Percentiles rank a stretch among this genome's conserved stretches.
These are phyloP conservation scores for Cryptomeria japonica DNA, from an alignment of 75 land plant species.

Conservation along the genomic window DNA sequence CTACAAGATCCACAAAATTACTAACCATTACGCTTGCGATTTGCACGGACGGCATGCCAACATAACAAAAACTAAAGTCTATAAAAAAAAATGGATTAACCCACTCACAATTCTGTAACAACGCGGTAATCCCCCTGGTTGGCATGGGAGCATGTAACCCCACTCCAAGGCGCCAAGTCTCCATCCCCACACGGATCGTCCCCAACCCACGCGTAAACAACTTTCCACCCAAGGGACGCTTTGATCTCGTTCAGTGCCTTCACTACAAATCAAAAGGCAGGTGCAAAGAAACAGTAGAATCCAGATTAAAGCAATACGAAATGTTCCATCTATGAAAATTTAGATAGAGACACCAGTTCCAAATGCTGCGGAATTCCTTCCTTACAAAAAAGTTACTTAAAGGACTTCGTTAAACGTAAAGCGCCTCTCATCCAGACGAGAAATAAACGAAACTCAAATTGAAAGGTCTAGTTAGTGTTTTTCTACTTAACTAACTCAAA, in stretches of 20 bases:
- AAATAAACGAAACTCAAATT: neutral
- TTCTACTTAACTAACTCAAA: neutral
- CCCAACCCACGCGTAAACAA: conserved; percentile 87
- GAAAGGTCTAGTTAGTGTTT: neutral
- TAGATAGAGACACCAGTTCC: neutral
- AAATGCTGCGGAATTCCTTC: neutral
- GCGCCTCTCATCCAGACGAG: neutral
- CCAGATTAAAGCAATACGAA: neutral
- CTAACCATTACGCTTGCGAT: neutral
- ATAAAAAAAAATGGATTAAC: neutral
- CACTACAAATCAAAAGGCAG: conserved; percentile 41
- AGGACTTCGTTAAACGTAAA: neutral
- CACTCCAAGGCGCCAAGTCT: conserved; percentile 84
- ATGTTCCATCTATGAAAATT: neutral
- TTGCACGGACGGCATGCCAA: neutral
- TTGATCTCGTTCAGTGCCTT: conserved; percentile 89
- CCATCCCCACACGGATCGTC: conserved; percentile 98
- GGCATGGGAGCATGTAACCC: conserved; percentile 75
- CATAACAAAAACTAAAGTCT: neutral
- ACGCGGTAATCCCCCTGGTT: conserved; percentile 79
- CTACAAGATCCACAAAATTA: conserved; percentile 5
- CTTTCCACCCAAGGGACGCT: conserved; percentile 94
- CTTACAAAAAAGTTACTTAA: neutral
- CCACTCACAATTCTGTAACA: conserved; percentile 79
- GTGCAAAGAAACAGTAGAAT: neutral